Evolutionary conservation across 1,284 basidiomycete genomes (phyloP).

Genomic region (Naganishia sp.): DNA sequence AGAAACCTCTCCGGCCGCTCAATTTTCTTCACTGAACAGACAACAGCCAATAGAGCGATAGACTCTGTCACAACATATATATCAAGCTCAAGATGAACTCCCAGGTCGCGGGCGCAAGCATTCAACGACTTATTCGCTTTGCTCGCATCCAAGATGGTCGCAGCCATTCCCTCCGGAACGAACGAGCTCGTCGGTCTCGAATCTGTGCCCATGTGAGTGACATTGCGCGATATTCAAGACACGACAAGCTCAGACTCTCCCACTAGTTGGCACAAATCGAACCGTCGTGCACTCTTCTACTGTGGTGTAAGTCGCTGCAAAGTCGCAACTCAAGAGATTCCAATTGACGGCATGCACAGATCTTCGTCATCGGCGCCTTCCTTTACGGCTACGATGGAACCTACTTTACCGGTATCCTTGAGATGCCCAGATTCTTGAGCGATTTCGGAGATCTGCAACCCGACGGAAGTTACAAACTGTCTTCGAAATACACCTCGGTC

Average conservation of each 20-base stretch:
- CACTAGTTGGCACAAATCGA: constrained; percentile 39
- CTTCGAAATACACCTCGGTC: constrained; percentile 50
- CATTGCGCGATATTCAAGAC: too few relatives aligned
- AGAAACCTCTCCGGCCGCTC: too few relatives aligned
- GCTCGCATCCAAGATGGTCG: constrained; percentile 18
- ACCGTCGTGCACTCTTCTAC: constrained; percentile 46
- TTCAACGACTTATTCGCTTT: background rate
- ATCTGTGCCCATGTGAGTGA: constrained; percentile 21
- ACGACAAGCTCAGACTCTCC: background rate
- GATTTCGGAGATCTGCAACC: constrained; percentile 50
- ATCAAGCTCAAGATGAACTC: background rate
- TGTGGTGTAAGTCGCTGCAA: constrained; percentile 41
- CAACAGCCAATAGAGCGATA: background rate
- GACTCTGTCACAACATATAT: background rate
- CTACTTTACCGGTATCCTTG: constrained; percentile 54
- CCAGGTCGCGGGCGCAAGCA: too few relatives aligned
- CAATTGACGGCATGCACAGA: constrained; percentile 5
- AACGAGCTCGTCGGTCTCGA: constrained; percentile 22
- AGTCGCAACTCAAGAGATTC: background rate
- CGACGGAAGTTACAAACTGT: constrained; percentile 36
- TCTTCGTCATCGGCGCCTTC: constrained; percentile 28
- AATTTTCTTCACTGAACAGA: too few relatives aligned
- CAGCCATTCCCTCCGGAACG: constrained; percentile 27
- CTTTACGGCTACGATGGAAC: constrained; percentile 34
- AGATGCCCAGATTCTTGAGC: constrained; percentile 50